These are phyloP conservation scores for Gracilariopsis chorda DNA, from an alignment of 23 red algal species.

Conservation along the genomic window DNA sequence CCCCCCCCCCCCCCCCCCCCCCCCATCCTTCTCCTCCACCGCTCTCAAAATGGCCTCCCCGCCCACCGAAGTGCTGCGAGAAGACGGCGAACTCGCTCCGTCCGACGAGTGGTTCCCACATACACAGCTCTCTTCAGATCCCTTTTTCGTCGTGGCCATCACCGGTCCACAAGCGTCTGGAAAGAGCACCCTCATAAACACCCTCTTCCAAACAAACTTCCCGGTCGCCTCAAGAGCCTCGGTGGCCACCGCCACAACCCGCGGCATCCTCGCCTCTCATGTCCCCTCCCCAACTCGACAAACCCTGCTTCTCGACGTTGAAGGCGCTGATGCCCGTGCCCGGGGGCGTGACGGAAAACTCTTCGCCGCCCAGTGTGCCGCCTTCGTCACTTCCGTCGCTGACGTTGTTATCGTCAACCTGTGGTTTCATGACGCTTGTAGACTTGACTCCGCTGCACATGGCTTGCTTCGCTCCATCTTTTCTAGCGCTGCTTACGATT, in stretches of 20 bases:
- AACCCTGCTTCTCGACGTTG: constrained; percentile 86
- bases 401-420: constrained; percentile 92
- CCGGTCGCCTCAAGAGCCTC: constrained; percentile 60
- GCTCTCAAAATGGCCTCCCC: not conserved
- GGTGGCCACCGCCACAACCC: constrained; percentile 62
- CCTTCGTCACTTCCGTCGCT: constrained; percentile 70
- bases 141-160: constrained; percentile 62
- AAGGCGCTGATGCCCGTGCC: constrained; percentile 88
- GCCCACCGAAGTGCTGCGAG: constrained; percentile 19
- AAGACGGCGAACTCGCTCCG: constrained; percentile 39
- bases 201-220: constrained; percentile 73
- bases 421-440: constrained; percentile 87
- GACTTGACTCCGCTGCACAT: constrained; percentile 68
- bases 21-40: not conserved
- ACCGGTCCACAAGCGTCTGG: constrained; percentile 78
- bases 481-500: not conserved
- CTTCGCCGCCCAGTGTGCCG: constrained; percentile 64
- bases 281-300: constrained; percentile 13
- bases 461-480: constrained; percentile 64
- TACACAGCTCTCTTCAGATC: not conserved
- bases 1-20: not conserved
- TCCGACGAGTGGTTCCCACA: constrained; percentile 27
- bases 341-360: constrained; percentile 65
- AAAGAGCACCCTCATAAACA: constrained; percentile 82
- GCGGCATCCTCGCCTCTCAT: constrained; percentile 58